Evolutionary conservation across 1,284 basidiomycete species (phyloP), one percentile per base, ranked within the genome.

Genomic region (Pseudozyma sp.): DNA sequence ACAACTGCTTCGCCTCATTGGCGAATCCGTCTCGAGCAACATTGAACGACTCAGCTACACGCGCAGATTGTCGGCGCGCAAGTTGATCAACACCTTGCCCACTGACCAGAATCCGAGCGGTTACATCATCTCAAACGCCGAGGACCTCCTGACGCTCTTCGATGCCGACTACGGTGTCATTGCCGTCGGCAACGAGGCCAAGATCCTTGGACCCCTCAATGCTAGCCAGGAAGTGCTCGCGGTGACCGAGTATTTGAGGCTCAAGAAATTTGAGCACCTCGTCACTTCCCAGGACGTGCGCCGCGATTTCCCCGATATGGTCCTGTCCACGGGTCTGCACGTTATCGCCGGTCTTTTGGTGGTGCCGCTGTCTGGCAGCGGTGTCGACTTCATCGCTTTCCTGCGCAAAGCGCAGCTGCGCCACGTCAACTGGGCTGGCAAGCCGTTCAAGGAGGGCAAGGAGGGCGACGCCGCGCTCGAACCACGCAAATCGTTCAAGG

Each of bases 141-240:
- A 94, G 78, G 93, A 94, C 78, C 86, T 94, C 11, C 87, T 96
- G 4, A 88, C 89, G 7, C 85, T 94, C 29, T 94, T 94, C 80
- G 92, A 94, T 81, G 92, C 92, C 16, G 92, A 94, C 80, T 91
- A 90, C 80, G 92, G 92, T 63, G 89, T 94, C 19, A 87, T 94
- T 34, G 91, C 93, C 63, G 92, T 94, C 74, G 92, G 92, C 9
- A 92, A 93, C 49, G 73, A 78, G 59, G 70, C 67, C 42, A 77
- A 94, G 86, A 91, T 94, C 53, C 86, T 96, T 1, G 93, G 93
- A 0, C 89, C 90, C 0, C 90, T 92, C 68, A 87, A 90, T 57
- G 90, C 93, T 72, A 91, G 92, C n/a, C 92, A 94, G 78, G 92
- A 94, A 78, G 91, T 93, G 49, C 85, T 94, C 52, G 89, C 92